Conservation (phyloP, 805 yeast genomes). For the Phaffomyces antillensis region DNA sequence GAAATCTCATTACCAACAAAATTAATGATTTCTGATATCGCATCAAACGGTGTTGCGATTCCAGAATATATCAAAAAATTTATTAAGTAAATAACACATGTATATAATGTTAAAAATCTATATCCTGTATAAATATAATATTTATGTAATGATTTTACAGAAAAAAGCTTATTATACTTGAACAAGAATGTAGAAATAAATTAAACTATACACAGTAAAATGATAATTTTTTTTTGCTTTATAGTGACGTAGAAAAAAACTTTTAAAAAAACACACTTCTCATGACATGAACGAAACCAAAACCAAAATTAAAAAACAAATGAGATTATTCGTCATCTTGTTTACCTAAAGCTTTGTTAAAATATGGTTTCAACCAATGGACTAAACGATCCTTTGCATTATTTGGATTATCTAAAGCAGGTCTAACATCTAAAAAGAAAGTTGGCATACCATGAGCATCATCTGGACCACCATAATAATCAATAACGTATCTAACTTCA, state of each 20-base stretch:
- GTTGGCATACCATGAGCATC: conserved; percentile 87
- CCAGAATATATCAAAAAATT: conserved; percentile 12
- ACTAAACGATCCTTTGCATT: conserved; percentile 63
- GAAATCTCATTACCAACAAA: conserved; percentile 5
- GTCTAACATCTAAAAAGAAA: conserved; percentile 89
- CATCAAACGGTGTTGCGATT: conserved; percentile 7
- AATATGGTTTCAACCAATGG: conserved; percentile 60
- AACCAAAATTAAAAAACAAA: background rate
- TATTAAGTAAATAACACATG: background rate
- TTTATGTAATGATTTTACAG: background rate
- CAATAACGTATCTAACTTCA: conserved; percentile 85
- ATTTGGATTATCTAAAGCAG: conserved; percentile 70
- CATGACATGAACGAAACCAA: background rate
- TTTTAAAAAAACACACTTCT: background rate
- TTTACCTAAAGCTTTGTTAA: conserved; percentile 56
- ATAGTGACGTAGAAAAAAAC: too few relatives aligned
- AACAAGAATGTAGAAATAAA: too few relatives aligned
- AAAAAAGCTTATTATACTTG: background rate
- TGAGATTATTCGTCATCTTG: background rate
- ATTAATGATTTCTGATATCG: conserved; percentile 7
- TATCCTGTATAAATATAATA: background rate
- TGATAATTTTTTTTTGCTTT: background rate
- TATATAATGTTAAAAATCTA: too few relatives aligned
- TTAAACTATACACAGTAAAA: background rate
- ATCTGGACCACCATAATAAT: conserved; percentile 94